Conservation (phyloP, 2,329 filamentous ascomycete genomes). For the Colletotrichum destructivum region DNA sequence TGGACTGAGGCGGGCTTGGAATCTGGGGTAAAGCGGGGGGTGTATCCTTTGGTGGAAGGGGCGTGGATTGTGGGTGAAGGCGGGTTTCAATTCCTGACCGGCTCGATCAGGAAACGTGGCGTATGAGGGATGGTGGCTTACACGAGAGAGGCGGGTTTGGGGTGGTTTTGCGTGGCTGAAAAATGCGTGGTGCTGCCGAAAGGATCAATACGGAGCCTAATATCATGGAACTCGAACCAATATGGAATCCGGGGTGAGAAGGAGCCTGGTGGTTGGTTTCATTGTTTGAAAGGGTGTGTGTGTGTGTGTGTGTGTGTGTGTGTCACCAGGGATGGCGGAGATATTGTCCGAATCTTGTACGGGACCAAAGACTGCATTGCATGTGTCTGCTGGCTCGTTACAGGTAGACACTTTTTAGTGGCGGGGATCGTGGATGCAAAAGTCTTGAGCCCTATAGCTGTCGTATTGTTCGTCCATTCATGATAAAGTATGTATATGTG, state of each 20-base stretch:
- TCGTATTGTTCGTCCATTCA: too few species aligned
- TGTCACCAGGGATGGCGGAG: background rate
- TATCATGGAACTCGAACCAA: background rate
- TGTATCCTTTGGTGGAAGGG: background rate
- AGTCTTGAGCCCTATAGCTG: too few species aligned
- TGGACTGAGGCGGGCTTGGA: constrained; percentile 20
- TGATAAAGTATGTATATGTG: too few species aligned
- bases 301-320: background rate
- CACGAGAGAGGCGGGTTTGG: background rate
- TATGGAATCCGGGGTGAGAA: background rate
- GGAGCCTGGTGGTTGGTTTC: background rate
- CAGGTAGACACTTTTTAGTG: too few species aligned
- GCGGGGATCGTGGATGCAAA: too few species aligned
- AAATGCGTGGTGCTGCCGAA: too few species aligned
- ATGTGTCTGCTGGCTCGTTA: background rate
- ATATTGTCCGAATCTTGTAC: background rate
- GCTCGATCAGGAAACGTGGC: background rate
- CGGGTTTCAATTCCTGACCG: background rate
- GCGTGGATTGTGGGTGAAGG: background rate
- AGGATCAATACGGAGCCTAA: background rate
- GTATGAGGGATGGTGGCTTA: background rate
- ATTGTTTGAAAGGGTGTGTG: background rate
- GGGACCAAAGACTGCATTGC: background rate
- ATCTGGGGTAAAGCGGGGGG: constrained; percentile 38
- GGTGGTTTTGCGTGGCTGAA: too few species aligned